Evolutionary conservation across 805 yeast species (phyloP).

Genomic region (Yarrowia deformans): DNA sequence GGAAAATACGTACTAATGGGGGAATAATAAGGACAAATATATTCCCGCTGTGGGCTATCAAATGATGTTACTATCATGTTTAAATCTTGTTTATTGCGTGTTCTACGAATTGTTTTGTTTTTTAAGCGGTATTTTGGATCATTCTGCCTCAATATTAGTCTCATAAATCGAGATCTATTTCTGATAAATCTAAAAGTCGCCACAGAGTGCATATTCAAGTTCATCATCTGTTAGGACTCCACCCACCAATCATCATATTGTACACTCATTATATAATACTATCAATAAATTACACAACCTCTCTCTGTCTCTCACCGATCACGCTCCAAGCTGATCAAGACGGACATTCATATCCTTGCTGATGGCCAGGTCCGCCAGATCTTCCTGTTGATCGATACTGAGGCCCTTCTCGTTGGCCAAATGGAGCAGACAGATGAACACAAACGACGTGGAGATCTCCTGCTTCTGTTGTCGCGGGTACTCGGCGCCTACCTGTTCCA

Average conservation of each 20-base stretch:
- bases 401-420: conserved; percentile 87
- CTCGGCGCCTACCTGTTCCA: conserved; percentile 57
- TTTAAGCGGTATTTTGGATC: too few relatives aligned
- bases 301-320: not conserved
- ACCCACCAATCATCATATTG: not conserved
- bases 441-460: conserved; percentile 83
- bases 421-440: conserved; percentile 82
- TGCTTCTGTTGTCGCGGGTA: conserved; percentile 64
- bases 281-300: conserved; percentile 20
- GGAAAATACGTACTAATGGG: too few relatives aligned
- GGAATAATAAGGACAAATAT: too few relatives aligned
- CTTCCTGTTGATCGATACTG: conserved; percentile 58
- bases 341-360: conserved; percentile 43
- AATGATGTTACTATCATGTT: too few relatives aligned
- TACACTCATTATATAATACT: not conserved
- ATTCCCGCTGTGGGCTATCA: too few relatives aligned
- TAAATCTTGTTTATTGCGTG: too few relatives aligned
- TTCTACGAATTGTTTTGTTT: too few relatives aligned
- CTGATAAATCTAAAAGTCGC: too few relatives aligned
- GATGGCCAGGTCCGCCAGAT: conserved; percentile 49
- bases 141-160: too few relatives aligned
- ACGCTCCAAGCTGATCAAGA: conserved; percentile 30
- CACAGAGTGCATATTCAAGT: too few relatives aligned
- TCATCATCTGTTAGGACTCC: too few relatives aligned
- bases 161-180: too few relatives aligned